Evolutionary conservation across 345 rosid genomes (phyloP).

Genomic region (Firmiana major): DNA sequence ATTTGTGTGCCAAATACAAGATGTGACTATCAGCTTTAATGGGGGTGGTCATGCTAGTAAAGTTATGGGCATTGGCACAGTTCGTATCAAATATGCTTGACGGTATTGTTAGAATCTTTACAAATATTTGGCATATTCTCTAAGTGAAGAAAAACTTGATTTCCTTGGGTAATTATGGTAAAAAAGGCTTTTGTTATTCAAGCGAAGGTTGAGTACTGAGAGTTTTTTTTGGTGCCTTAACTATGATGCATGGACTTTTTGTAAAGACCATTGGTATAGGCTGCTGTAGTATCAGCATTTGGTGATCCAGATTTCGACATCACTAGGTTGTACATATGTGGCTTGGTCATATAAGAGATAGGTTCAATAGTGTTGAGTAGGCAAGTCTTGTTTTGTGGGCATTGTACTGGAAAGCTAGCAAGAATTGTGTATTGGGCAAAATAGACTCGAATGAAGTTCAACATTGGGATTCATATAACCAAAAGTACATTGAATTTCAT

Average conservation of each 20-base stretch:
- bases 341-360: neutral
- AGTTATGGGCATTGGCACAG: no score
- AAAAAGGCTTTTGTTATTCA: neutral
- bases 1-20: neutral
- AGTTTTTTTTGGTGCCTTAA: neutral
- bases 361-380: neutral
- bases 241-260: neutral
- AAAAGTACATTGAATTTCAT: neutral
- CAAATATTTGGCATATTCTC: no score
- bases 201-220: neutral
- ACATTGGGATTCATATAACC: neutral
- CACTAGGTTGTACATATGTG: neutral
- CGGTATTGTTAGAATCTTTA: no score
- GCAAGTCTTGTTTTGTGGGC: neutral
- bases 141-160: no score
- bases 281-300: neutral
- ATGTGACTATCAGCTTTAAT: neutral
- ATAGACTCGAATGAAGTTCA: neutral
- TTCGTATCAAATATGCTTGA: no score
- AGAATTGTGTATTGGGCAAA: neutral
- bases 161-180: no score
- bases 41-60: neutral
- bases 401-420: neutral
- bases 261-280: neutral
- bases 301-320: neutral